phyloP scores from a whole-genome alignment of 73 alveolate species.

The Paramecium octaurelia region DNA sequence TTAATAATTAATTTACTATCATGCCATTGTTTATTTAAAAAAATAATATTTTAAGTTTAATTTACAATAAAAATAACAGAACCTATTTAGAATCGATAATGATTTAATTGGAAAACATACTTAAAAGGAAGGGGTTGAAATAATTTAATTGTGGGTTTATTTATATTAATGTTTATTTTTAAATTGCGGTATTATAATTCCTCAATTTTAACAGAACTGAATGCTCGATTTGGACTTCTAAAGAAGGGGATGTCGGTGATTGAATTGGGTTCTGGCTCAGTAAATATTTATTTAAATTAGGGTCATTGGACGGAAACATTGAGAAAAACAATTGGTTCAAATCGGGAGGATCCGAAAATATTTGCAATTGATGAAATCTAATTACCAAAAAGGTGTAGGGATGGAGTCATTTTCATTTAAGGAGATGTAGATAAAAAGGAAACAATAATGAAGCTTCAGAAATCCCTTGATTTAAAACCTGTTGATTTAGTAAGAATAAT shows the following conservation, averaged over 20 bases:
- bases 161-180: neutral
- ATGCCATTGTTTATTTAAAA: neutral
- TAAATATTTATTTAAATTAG: neutral
- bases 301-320: neutral
- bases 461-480: constrained; percentile 9
- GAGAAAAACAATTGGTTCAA: neutral
- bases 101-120: neutral
- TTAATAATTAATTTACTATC: neutral
- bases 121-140: neutral
- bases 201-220: neutral
- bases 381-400: neutral
- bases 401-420: neutral
- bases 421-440: neutral
- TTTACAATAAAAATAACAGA: neutral
- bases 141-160: neutral
- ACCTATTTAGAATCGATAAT: neutral
- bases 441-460: neutral
- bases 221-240: neutral
- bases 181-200: neutral
- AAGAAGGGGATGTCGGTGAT: neutral
- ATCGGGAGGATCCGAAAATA: neutral
- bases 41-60: neutral
- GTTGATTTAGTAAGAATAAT: neutral
- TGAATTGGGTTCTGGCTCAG: neutral
- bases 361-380: neutral